Evolutionary conservation across 2,329 filamentous ascomycete species (phyloP), one percentile per base, ranked within the genome.

Genomic region (Arthrobotrys sinensis): DNA sequence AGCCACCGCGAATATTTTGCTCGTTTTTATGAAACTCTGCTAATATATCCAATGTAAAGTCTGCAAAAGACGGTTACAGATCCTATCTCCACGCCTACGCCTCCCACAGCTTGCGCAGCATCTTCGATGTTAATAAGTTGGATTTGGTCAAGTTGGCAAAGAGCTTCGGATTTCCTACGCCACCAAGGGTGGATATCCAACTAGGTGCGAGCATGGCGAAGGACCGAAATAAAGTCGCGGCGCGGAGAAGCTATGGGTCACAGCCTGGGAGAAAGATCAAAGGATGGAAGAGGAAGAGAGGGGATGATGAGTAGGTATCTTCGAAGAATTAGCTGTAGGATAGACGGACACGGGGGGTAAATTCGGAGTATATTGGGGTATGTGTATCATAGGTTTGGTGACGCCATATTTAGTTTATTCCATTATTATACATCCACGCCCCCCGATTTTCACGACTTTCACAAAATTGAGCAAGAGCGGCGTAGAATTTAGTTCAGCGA

Each of bases 61-160:
- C 75, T 50, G 75, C 75, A 6, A 79, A 79, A 38, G 75, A 79
- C 16, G 75, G 93, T 3, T 97, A 96, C 86, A 89, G 93, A 77
- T 93, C 92, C 19, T 99, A 99, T 84, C 88, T 99, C 24, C 94
- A 98, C 84, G 95, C 96, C 0, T 99, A 99, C 83, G 94, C 95
- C 21, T 94, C 91, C 75, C 96, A 95, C 85, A 91, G 89, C 81
- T 87, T 96, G 76, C 89, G 93, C 32, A 91, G 90, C n/a, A 91
- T 96, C 43, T 97, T 95, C 83, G 92, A 95, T 84, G 90, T 96
- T 66, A 88, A 93, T 84, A 93, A 93, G 83, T 87, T 96, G 11
- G 93, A 96, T 83, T 86, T 96, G 16, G 90, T 91, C 82, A 95
- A 94, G 85, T 91, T 96, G 2, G 92, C 92, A 64, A 95, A 93